These are phyloP conservation scores for Cercospora zeina DNA, from an alignment of 2,329 filamentous ascomycete species.

Conservation along the genomic window DNA sequence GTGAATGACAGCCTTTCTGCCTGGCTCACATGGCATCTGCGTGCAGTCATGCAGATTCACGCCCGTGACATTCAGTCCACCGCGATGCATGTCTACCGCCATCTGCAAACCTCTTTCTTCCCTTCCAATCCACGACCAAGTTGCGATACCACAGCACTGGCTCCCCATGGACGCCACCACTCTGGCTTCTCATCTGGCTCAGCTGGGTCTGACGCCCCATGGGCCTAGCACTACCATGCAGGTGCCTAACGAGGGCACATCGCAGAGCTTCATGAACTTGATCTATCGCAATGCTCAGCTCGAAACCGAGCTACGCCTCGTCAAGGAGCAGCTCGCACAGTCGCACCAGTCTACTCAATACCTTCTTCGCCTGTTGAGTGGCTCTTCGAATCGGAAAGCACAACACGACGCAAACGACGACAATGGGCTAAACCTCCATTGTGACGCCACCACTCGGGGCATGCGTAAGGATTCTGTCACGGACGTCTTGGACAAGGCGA, in stretches of 20 bases:
- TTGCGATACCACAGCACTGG: not conserved
- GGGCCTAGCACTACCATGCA: not conserved
- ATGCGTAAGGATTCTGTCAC: slow-evolving; percentile 6
- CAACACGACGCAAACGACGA: slow-evolving; percentile 1
- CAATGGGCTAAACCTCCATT: slow-evolving; percentile 1
- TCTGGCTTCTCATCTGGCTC: not conserved
- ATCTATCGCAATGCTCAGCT: slow-evolving; percentile 31
- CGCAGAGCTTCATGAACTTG: slow-evolving; percentile 14
- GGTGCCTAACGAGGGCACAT: not conserved
- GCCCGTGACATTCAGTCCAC: not conserved
- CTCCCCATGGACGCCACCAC: not conserved
- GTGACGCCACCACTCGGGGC: not conserved
- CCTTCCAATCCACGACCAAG: not conserved
- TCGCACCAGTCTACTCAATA: slow-evolving; percentile 27
- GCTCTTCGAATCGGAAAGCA: not conserved
- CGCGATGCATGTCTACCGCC: not conserved
- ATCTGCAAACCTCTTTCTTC: not conserved
- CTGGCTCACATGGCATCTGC: not conserved
- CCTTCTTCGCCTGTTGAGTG: slow-evolving; percentile 24
- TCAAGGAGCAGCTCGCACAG: slow-evolving; percentile 32
- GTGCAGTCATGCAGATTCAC: not conserved
- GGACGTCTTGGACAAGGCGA: not conserved
- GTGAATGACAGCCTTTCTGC: not conserved
- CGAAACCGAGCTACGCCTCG: slow-evolving; percentile 32
- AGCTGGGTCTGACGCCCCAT: not conserved